Evolutionary conservation across 2,329 filamentous ascomycete genomes (phyloP), one percentile per base, ranked within the genome.

Genomic region (Aspergillus fumigatiaffinis): DNA sequence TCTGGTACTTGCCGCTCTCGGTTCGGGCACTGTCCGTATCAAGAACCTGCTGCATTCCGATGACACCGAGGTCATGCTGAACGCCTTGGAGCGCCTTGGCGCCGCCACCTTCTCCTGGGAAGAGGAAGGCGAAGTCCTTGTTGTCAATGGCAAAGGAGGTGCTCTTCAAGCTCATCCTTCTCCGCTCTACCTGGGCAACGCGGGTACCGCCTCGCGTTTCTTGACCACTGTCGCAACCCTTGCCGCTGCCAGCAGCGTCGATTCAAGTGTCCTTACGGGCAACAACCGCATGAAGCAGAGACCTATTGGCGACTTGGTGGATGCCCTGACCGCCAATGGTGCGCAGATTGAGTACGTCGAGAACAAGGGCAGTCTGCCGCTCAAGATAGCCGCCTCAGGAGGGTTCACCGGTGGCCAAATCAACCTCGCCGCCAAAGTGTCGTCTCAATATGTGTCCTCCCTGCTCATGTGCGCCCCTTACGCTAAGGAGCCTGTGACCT

Each of bases 391-490:
- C 60, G 92, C 94, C 49, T 89, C 89, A 25, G 88, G 87, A 50
- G 93, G 92, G 3, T 88, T 97, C 64, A 84, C 86, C 50, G 93
- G 92, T 55, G 94, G 94, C 41, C 82, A 89, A 28, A 97, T 99
- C 66, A 90, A 96, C 71, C 82, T 99, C 56, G 91, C 92, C 10
- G 94, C 94, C 0, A 97, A 94, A 46, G 89, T 97, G 17, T 99
- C 94, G 8, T 97, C 94, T n/a, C 94, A 99, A 76, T 99, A 97
- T 71, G 94, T 99, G 41, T 97, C 94, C 0, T 97, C 93, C 1
- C 87, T 99, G 62, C 81, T 99, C 52, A 95, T 99, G 91, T 95
- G 92, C 58, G 94, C 94, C 0, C 94, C 94, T 0, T 99, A 97
- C 70, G 94, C 94, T 49, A 97, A 96, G 77, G 87, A 92, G 61